Percentiles rank a stretch among this genome's conserved stretches.
Evolutionary conservation across 2,329 filamentous ascomycete genomes (phyloP).

Genomic region (Clonostachys sp.): DNA sequence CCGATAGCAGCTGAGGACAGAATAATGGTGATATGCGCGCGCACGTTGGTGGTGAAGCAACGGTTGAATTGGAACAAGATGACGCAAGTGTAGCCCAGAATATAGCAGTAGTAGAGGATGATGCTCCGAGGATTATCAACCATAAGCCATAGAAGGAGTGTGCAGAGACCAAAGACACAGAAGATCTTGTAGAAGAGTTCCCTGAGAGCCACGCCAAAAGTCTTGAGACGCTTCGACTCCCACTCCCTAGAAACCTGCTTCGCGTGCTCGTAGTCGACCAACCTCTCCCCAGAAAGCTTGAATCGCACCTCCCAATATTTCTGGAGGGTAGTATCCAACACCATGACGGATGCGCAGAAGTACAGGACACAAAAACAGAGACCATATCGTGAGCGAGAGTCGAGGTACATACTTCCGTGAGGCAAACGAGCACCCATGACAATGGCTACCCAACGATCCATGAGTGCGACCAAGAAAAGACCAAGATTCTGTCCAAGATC

Average conservation of each 20-base stretch:
- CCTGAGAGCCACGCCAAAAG: slow-evolving; percentile 12
- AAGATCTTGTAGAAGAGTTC: slow-evolving; percentile 20
- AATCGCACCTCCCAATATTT: slow-evolving; percentile 26
- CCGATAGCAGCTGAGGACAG: slow-evolving; percentile 21
- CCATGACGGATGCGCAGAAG: slow-evolving; percentile 30
- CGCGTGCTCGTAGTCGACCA: slow-evolving; percentile 17
- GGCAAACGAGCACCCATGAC: slow-evolving; percentile 21
- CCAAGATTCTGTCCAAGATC: slow-evolving; percentile 28
- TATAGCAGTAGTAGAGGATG: slow-evolving; percentile 25
- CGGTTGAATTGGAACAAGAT: slow-evolving; percentile 33
- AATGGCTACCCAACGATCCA: slow-evolving; percentile 30
- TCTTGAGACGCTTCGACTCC: slow-evolving; percentile 7
- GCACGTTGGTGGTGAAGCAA: slow-evolving; percentile 28
- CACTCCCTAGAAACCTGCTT: slow-evolving; percentile 9
- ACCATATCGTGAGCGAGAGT: slow-evolving; percentile 22
- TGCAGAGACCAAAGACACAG: slow-evolving; percentile 21
- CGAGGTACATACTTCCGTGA: slow-evolving; percentile 18
- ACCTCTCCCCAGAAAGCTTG: slow-evolving; percentile 23
- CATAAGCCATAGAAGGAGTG: slow-evolving; percentile 25
- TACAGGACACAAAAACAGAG: slow-evolving; percentile 31
- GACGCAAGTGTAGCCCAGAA: slow-evolving; percentile 25
- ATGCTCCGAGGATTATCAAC: slow-evolving; percentile 20
- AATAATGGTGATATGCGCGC: slow-evolving; percentile 23
- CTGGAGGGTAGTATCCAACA: slow-evolving; percentile 26
- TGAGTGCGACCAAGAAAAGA: slow-evolving; percentile 28